Base-by-base conservation (phyloP, 805 yeast species). In the Metschnikowia matae region DNA sequence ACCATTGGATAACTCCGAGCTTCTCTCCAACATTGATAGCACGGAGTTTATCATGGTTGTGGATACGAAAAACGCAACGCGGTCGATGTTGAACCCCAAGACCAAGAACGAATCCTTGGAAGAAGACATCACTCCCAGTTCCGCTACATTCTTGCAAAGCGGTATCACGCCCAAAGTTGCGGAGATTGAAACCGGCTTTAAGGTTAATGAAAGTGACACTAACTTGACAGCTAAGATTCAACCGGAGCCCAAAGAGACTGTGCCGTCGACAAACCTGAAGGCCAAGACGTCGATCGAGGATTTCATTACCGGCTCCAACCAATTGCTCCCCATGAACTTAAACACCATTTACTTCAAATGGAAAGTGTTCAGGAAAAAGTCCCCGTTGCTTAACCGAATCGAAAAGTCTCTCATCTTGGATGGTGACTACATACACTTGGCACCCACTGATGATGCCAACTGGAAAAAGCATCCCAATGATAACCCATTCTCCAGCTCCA, bases 401-500 rank as follows among this genome's bases (percentile, higher is more conserved):
- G 96, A 90, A 59, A 81, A 94, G 59, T 81, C 90, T 0, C 73
- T 92, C 32, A 90, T 94, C 1, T 81, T 92, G 36, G 98, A 92
- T 66, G 98, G 97, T n/a, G 96, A 89, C 59, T 90, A 89, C 61
- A 81, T 92, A 13, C 92, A 91, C 60, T 80, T 92, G 44, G 81
- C 89, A 60, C 97, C 97, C 0, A 84, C 90, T 6, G 89, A 87
- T 58, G 92, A 88, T 52, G 76, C 81, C 79, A 57, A 81, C 6
- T 68, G 65, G 55, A 64, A 65, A 33, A 60, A 62, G 45, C 66
- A 61, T 31, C 67, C 67, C 1, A 51, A 54, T 20, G 75, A 71
- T 32, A 65, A 64, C 46, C 67, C 72, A n/a, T 64, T 67, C 44
- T 49, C 64, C n/a, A 57, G 52, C 14, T 48, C 56, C 39, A 49